Percentiles rank a stretch among this genome's conserved stretches.
Conservation (phyloP, 495 filamentous ascomycete genomes). For the Lineolata rhizophorae region DNA sequence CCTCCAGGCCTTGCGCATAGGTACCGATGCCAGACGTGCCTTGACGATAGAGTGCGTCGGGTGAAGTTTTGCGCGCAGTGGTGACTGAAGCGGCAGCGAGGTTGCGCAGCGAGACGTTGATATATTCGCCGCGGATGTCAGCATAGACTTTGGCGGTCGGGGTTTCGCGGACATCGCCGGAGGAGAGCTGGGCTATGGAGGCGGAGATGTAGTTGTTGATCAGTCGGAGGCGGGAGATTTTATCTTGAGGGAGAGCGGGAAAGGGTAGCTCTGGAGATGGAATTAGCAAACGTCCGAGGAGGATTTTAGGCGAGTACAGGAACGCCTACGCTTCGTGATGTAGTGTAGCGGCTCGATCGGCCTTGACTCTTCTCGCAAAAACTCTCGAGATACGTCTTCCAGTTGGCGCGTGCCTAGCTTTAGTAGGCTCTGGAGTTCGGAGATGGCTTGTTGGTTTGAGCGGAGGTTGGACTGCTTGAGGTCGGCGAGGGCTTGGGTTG, state of each 20-base stretch:
- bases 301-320: constrained; percentile 20
- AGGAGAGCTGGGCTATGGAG: constrained; percentile 26
- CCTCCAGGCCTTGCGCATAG: constrained; percentile 73
- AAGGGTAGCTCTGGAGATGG: constrained; percentile 36
- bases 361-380: constrained; percentile 47
- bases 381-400: constrained; percentile 57
- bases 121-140: constrained; percentile 66
- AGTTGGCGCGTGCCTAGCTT: constrained; percentile 58
- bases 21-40: constrained; percentile 86
- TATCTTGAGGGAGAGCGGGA: constrained; percentile 35
- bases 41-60: constrained; percentile 64
- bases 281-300: constrained; percentile 6
- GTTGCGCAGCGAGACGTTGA: constrained; percentile 57
- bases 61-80: constrained; percentile 59
- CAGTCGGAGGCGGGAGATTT: constrained; percentile 30
- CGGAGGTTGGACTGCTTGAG: constrained; percentile 72
- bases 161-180: constrained; percentile 24
- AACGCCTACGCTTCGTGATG: constrained; percentile 67
- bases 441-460: constrained; percentile 74
- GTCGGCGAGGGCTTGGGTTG: constrained; percentile 57
- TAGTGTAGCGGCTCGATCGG: constrained; percentile 79
- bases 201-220: constrained; percentile 35
- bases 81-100: constrained; percentile 71
- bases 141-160: constrained; percentile 59
- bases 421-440: constrained; percentile 55